Percentiles rank a stretch among this genome's conserved stretches.
phyloP scores from a whole-genome alignment of 257 asterid genomes.

The Solanum medicagineum region DNA sequence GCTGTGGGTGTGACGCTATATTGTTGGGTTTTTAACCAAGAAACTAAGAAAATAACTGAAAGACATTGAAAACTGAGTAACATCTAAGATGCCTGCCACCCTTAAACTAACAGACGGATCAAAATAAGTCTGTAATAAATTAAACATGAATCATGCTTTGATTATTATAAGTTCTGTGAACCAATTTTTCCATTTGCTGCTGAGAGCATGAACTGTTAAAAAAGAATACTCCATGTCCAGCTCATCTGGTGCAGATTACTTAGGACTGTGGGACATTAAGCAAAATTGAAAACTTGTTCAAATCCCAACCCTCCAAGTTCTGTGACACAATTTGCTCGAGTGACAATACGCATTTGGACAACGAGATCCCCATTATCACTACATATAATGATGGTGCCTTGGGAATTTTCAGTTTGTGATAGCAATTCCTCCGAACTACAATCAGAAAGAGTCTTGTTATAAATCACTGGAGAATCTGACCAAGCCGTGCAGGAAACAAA shows the following conservation, averaged over 20 bases:
- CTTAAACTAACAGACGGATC: not conserved
- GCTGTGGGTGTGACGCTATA: not conserved
- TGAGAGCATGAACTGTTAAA: not conserved
- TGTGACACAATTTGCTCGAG: constrained; percentile 15
- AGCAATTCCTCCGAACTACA: not conserved
- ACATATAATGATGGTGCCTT: not conserved
- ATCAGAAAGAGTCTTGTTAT: not conserved
- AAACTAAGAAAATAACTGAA: not conserved
- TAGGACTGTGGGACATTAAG: constrained; percentile 48
- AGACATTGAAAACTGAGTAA: not conserved
- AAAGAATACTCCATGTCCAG: not conserved
- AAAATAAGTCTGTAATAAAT: not conserved
- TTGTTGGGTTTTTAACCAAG: not conserved
- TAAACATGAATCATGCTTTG: not conserved
- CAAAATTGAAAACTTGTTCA: constrained; percentile 19
- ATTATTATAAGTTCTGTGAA: not conserved
- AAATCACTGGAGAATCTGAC: not conserved
- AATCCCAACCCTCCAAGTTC: constrained; percentile 32
- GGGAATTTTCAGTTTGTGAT: not conserved
- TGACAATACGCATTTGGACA: not conserved
- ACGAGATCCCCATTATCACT: not conserved
- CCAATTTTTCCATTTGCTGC: not conserved
- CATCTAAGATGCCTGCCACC: not conserved
- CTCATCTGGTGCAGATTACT: constrained; percentile 22
- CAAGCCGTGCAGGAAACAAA: not conserved